Percentiles rank a stretch among this genome's conserved stretches.
These are phyloP conservation scores for Prunus mume DNA, from an alignment of 306 rosid species.

Conservation along the genomic window DNA sequence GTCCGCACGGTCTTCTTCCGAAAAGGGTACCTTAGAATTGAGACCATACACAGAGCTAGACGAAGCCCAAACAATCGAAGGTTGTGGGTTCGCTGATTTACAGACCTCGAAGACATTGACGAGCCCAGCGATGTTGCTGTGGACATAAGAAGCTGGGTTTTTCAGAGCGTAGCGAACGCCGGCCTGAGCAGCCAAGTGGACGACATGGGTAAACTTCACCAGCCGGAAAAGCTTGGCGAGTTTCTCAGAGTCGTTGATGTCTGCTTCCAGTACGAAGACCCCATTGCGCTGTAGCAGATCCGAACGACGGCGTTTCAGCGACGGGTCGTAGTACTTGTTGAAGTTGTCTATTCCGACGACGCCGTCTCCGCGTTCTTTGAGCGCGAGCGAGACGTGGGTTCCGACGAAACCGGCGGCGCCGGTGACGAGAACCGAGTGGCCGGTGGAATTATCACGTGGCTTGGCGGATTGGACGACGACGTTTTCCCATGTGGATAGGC, in stretches of 20 bases:
- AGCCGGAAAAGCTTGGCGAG: constrained; percentile 66
- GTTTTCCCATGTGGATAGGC: too few species aligned
- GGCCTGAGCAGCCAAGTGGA: constrained; percentile 92
- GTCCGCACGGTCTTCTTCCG: constrained; percentile 71
- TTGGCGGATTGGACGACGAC: too few species aligned
- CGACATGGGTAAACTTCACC: constrained; percentile 73
- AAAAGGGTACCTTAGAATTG: constrained; percentile 65
- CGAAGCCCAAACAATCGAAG: too few species aligned
- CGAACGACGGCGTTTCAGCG: constrained; percentile 54
- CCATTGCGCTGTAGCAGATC: constrained; percentile 41
- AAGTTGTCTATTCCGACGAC: constrained; percentile 84
- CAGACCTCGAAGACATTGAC: constrained; percentile 63
- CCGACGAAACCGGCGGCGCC: constrained; percentile 85
- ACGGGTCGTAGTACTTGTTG: constrained; percentile 79
- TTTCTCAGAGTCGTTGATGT: constrained; percentile 51
- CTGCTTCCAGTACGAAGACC: constrained; percentile 65
- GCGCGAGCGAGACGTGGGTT: constrained; percentile 65
- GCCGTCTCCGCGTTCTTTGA: constrained; percentile 75
- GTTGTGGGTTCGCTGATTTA: too few species aligned
- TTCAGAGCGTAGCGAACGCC: constrained; percentile 91
- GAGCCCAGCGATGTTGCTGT: constrained; percentile 87
- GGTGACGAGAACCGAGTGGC: constrained; percentile 73
- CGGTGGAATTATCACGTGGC: constrained; percentile 26
- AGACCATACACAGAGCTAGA: constrained; percentile 76
- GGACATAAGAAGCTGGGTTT: constrained; percentile 74